Evolutionary conservation across 768 basidiomycete species (phyloP).

Genomic region (Mycena chlorophos): DNA sequence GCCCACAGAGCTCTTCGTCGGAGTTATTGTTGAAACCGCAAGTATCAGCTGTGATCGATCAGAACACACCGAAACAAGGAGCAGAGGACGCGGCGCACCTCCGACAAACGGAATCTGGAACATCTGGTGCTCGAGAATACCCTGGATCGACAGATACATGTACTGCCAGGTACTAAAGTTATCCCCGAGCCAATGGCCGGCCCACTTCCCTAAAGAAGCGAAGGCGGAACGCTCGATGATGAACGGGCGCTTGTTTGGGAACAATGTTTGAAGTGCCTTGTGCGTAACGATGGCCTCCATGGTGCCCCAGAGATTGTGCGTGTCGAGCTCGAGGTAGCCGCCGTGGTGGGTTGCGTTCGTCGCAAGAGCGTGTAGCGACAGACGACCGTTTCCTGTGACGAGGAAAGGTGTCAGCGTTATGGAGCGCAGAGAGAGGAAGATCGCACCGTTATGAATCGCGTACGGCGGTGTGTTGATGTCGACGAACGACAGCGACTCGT

Average conservation of each 20-base stretch:
- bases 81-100: no score
- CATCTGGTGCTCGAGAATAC: conserved; percentile 78
- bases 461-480: conserved; percentile 64
- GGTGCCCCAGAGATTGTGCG: conserved; percentile 70
- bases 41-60: no score
- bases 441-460: conserved; percentile 67
- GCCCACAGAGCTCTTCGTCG: conserved; percentile 77
- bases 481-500: conserved; percentile 41
- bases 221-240: conserved; percentile 71
- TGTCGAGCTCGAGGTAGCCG: conserved; percentile 64
- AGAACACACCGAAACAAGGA: no score
- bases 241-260: conserved; percentile 66
- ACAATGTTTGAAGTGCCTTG: conserved; percentile 53
- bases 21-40: conserved; percentile 71
- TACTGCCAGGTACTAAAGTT: conserved; percentile 77
- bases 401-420: conserved; percentile 7
- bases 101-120: conserved; percentile 86
- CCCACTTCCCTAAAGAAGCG: conserved; percentile 66
- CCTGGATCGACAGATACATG: conserved; percentile 70
- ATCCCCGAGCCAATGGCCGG: conserved; percentile 80
- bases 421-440: not conserved
- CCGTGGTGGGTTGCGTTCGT: conserved; percentile 71
- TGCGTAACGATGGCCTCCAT: conserved; percentile 72
- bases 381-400: conserved; percentile 45
- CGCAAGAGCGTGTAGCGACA: conserved; percentile 59